phyloP scores from a whole-genome alignment of 257 asterid species.

The Anisodus acutangulus region DNA sequence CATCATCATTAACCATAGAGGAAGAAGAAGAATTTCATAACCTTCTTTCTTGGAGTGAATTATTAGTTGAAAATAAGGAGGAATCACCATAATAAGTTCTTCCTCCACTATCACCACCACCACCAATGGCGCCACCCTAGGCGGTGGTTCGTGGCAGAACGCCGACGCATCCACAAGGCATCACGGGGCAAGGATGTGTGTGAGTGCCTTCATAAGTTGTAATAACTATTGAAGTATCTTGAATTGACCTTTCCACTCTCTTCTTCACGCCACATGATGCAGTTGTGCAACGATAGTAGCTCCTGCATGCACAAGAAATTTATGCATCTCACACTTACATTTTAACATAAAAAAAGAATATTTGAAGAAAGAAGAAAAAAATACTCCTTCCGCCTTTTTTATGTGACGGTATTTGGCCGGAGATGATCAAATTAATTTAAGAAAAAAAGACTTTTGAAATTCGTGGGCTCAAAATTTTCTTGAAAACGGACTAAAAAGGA shows the following conservation, averaged over 20 bases:
- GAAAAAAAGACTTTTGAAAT: too few species aligned
- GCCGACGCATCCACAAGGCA: slow-evolving; percentile 56
- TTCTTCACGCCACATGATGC: slow-evolving; percentile 87
- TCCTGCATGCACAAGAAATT: slow-evolving; percentile 52
- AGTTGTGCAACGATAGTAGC: slow-evolving; percentile 93
- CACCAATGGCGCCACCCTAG: slow-evolving; percentile 26
- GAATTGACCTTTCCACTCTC: slow-evolving; percentile 78
- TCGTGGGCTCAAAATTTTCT: too few species aligned
- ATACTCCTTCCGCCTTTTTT: not conserved
- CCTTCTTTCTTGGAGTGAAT: slow-evolving; percentile 43
- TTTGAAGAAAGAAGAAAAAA: not conserved
- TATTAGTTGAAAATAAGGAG: slow-evolving; percentile 29
- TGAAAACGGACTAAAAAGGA: too few species aligned
- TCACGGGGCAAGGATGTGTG: slow-evolving; percentile 61
- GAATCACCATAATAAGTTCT: slow-evolving; percentile 29
- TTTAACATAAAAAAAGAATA: not conserved
- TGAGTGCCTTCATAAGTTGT: slow-evolving; percentile 94
- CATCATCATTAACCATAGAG: slow-evolving; percentile 57
- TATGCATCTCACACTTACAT: too few species aligned
- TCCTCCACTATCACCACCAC: slow-evolving; percentile 25
- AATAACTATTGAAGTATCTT: slow-evolving; percentile 76
- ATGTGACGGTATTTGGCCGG: too few species aligned
- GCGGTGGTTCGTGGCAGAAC: slow-evolving; percentile 46
- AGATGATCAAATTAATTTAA: too few species aligned
- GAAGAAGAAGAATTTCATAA: slow-evolving; percentile 45